phyloP scores from a whole-genome alignment of 345 rosid genomes.

The Chamaenerion angustifolium region DNA sequence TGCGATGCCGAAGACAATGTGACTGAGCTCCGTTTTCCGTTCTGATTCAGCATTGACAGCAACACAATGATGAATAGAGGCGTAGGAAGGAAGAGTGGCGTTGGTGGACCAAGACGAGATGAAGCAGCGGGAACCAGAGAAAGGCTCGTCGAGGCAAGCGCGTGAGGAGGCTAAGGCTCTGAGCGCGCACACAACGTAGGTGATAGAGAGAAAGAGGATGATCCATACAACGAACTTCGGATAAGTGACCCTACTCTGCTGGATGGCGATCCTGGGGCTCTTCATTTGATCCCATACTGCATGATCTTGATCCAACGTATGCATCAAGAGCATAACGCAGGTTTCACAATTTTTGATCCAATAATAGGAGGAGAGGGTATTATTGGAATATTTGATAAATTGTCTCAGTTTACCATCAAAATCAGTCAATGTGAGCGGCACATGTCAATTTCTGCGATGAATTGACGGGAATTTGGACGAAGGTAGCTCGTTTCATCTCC shows the following conservation, averaged over 20 bases:
- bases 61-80: neutral
- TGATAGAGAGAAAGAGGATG: conserved; percentile 55
- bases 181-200: too few species aligned
- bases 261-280: conserved; percentile 9
- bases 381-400: too few species aligned
- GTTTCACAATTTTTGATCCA: too few species aligned
- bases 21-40: conserved; percentile 31
- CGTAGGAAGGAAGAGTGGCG: neutral
- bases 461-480: too few species aligned
- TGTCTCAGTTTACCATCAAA: too few species aligned
- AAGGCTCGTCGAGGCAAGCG: conserved; percentile 25
- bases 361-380: too few species aligned
- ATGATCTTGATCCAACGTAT: too few species aligned
- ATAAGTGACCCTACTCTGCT: conserved; percentile 25
- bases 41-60: neutral
- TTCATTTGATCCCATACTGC: conserved; percentile 30
- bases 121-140: conserved; percentile 6
- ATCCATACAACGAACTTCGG: conserved; percentile 56
- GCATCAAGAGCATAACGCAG: too few species aligned
- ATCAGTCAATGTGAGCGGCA: too few species aligned
- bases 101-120: neutral
- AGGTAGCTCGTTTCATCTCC: too few species aligned
- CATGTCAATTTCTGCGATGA: too few species aligned
- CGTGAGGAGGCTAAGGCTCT: conserved; percentile 50
- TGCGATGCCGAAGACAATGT: conserved; percentile 82